phyloP scores from a whole-genome alignment of 176 grass and related monocot species.

The Triticum monococcum region DNA sequence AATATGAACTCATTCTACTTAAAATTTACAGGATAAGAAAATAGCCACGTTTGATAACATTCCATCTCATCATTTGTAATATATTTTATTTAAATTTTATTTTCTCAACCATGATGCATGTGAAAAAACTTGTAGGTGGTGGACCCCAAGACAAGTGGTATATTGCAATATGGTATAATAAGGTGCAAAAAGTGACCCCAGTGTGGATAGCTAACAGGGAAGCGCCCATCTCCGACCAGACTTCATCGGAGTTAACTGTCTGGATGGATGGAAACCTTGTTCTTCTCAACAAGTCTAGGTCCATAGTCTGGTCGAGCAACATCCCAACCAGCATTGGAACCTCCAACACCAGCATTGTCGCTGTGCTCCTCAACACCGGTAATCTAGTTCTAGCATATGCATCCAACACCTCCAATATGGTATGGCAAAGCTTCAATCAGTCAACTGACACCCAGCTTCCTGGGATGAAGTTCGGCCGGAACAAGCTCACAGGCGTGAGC shows the following conservation, averaged over 20 bases:
- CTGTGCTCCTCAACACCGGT: not conserved
- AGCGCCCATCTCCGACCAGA: slow-evolving; percentile 14
- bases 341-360: not conserved
- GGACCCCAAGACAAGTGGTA: slow-evolving; percentile 16
- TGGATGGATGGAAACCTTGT: slow-evolving; percentile 22
- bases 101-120: no score
- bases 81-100: no score
- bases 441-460: slow-evolving; percentile 38
- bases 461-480: slow-evolving; percentile 24
- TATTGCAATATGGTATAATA: slow-evolving; percentile 39
- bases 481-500: slow-evolving; percentile 16
- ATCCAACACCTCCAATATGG: not conserved
- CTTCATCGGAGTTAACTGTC: slow-evolving; percentile 13
- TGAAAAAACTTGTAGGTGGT: not conserved
- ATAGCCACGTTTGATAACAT: no score
- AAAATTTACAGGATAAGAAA: no score
- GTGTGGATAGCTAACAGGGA: slow-evolving; percentile 49
- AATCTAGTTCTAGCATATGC: slow-evolving; percentile 31
- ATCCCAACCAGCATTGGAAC: not conserved
- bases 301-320: slow-evolving; percentile 36
- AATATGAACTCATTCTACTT: no score
- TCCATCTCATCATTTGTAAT: no score
- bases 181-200: not conserved
- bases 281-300: slow-evolving; percentile 3
- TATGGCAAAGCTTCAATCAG: slow-evolving; percentile 7